Conservation (phyloP, 306 rosid genomes). For the Citrullus colocynthis region DNA sequence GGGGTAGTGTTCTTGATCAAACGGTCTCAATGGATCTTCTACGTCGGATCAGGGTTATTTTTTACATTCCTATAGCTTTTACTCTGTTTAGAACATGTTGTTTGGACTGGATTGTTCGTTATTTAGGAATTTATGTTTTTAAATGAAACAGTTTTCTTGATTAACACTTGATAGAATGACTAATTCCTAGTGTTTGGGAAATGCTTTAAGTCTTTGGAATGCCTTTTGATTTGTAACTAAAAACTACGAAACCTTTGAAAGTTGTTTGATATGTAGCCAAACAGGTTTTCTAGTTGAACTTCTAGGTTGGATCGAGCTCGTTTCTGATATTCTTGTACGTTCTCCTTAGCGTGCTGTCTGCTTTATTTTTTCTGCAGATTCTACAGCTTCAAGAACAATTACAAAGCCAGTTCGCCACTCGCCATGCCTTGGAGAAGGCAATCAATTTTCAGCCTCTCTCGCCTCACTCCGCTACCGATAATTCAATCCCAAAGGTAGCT, state of each 20-base stretch:
- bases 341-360: conserved; percentile 10
- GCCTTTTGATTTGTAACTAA: neutral
- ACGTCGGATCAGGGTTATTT: neutral
- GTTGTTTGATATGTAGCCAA: neutral
- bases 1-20: neutral
- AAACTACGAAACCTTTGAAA: neutral
- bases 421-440: conserved; percentile 59
- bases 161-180: neutral
- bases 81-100: neutral
- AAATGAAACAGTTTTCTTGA: neutral
- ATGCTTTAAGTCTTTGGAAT: neutral
- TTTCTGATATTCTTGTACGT: neutral
- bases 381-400: conserved; percentile 58
- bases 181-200: neutral
- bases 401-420: conserved; percentile 48
- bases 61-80: neutral
- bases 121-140: neutral
- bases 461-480: conserved; percentile 27
- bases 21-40: neutral
- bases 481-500: conserved; percentile 60
- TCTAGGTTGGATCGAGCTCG: neutral
- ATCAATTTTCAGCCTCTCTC: conserved; percentile 39
- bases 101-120: neutral
- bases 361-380: conserved; percentile 35
- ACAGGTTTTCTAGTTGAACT: neutral